A percentile compares a stretch with the other conserved stretches of the same genome.
These are phyloP conservation scores for Corylus avellana DNA, from an alignment of 306 rosid species.

Conservation along the genomic window DNA sequence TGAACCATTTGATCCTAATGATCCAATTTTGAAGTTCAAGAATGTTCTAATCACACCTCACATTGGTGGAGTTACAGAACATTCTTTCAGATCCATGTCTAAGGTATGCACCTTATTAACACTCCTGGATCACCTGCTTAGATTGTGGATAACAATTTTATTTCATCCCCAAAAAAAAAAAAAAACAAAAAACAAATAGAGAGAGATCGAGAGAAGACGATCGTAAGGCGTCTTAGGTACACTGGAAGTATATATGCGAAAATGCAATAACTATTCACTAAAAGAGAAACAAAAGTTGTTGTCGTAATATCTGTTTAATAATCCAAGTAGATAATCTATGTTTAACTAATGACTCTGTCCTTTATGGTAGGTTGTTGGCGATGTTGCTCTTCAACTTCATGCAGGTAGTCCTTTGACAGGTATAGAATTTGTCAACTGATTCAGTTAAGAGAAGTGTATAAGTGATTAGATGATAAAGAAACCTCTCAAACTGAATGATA, in stretches of 20 bases:
- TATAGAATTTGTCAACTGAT: slow-evolving; percentile 73
- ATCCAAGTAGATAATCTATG: neutral
- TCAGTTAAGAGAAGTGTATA: neutral
- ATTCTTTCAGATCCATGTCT: slow-evolving; percentile 78
- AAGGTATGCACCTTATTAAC: slow-evolving; percentile 49
- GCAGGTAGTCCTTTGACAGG: slow-evolving; percentile 65
- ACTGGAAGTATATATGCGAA: too few species aligned
- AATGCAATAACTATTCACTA: too few species aligned
- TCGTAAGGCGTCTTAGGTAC: too few species aligned
- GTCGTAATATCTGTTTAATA: neutral
- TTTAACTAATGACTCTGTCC: neutral
- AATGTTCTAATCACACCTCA: slow-evolving; percentile 88
- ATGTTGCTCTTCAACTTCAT: slow-evolving; percentile 75
- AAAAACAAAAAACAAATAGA: too few species aligned
- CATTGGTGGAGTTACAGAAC: slow-evolving; percentile 84
- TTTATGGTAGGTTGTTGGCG: slow-evolving; percentile 65
- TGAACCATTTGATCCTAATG: slow-evolving; percentile 81
- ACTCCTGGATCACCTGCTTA: neutral
- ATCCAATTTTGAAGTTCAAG: slow-evolving; percentile 61
- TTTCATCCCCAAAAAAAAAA: neutral
- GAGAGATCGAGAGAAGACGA: too few species aligned
- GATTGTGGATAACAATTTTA: neutral
- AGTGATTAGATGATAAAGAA: too few species aligned
- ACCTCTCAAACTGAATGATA: too few species aligned
- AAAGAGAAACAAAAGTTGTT: too few species aligned